Conservation (phyloP, 2,329 filamentous ascomycete species). For the Lasiodiplodia theobromae region DNA sequence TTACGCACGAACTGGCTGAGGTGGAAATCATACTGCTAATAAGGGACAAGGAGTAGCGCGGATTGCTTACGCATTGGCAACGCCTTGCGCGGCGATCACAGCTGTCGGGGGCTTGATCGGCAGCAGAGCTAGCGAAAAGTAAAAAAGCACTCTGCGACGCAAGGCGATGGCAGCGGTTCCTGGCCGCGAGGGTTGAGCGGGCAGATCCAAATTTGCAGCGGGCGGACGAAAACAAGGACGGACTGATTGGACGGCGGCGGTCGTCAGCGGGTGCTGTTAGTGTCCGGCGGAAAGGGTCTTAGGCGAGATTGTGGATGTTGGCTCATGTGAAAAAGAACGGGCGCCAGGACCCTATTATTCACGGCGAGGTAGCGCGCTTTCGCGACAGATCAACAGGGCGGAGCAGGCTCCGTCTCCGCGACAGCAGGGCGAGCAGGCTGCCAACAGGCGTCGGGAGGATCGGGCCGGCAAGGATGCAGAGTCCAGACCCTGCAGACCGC, state of each 20-base stretch:
- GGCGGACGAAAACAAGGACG: not conserved
- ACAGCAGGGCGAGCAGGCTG: not conserved
- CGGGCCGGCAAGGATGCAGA: conserved; percentile 8
- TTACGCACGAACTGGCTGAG: conserved; percentile 7
- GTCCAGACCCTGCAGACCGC: conserved; percentile 14
- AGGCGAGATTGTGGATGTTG: conserved; percentile 17
- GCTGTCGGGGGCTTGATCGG: not conserved
- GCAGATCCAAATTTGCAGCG: conserved; percentile 7
- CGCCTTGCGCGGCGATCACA: not conserved
- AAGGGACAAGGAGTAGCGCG: not conserved
- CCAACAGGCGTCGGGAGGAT: not conserved
- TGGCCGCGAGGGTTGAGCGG: not conserved
- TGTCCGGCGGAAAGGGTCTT: not conserved
- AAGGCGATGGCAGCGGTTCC: too few relatives aligned
- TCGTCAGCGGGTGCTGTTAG: not conserved
- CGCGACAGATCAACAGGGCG: not conserved
- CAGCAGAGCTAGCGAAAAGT: not conserved
- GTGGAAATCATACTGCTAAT: not conserved
- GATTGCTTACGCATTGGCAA: not conserved
- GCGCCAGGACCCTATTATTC: not conserved
- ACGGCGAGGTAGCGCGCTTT: not conserved
- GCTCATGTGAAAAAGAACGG: not conserved
- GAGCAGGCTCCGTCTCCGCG: conserved; percentile 4
- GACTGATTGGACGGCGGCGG: not conserved
- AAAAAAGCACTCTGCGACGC: not conserved